These are phyloP conservation scores for Bipolaris zeicola DNA, from an alignment of 2,329 filamentous ascomycete species.

Conservation along the genomic window DNA sequence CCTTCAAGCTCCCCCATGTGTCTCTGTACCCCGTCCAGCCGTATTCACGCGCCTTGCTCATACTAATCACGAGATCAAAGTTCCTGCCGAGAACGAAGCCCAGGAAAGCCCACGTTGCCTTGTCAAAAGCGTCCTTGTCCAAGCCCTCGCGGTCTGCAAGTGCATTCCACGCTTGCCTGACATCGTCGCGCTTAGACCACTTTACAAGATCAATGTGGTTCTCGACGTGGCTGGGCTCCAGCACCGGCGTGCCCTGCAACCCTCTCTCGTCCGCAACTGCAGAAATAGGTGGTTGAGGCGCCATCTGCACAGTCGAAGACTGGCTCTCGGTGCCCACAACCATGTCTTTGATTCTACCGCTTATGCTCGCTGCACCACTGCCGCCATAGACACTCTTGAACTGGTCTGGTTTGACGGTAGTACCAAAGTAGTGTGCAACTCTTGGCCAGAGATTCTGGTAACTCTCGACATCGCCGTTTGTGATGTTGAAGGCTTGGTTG, in stretches of 20 bases:
- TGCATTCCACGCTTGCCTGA: constrained; percentile 48
- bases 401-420: constrained; percentile 39
- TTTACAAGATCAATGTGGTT: constrained; percentile 50
- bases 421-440: constrained; percentile 46
- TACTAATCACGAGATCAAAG: constrained; percentile 50
- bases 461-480: constrained; percentile 51
- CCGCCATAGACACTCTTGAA: constrained; percentile 13
- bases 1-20: constrained; percentile 47
- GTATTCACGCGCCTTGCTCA: constrained; percentile 55
- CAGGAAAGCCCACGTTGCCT: constrained; percentile 54
- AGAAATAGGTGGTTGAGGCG: constrained; percentile 23
- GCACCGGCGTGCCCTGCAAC: constrained; percentile 10
- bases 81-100: constrained; percentile 53
- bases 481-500: constrained; percentile 52
- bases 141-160: constrained; percentile 46
- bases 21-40: constrained; percentile 52
- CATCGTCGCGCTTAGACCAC: constrained; percentile 50
- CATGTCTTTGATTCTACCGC: constrained; percentile 21
- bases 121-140: constrained; percentile 49
- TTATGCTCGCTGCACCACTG: neutral
- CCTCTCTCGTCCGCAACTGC: constrained; percentile 19
- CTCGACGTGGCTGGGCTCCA: constrained; percentile 37
- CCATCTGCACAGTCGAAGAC: neutral
- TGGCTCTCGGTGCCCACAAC: neutral
- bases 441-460: constrained; percentile 54